Base-by-base conservation (phyloP, 2,329 filamentous ascomycete genomes). In the Microdochium trichocladiopsis region DNA sequence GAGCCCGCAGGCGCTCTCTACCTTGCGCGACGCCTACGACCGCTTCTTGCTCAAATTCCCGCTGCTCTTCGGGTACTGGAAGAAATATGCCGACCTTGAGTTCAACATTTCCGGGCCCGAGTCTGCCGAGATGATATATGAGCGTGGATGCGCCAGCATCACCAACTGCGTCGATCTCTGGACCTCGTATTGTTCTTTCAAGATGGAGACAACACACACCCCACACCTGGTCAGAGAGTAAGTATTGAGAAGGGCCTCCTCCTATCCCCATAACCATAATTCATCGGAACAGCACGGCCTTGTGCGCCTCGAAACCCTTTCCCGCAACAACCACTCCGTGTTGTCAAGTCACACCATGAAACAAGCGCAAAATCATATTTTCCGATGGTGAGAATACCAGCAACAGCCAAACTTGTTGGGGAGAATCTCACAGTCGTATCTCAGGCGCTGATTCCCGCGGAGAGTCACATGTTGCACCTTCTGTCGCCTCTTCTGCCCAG, bases 161-260 rank as follows among this genome's bases (percentile, higher is more conserved):
- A 87, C 88, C 52, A 90, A 89, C 66, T 97, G 93, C 33, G 92
- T 96, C 63, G 94, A 99, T 68, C 78, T 99, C 55, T 99, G 94
- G 94, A 88, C 90, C 51, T 92, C 95, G 64, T 99, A 96, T 75
- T 97, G 93, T 76, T 83, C 86, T 64, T 97, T 97, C 83, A 97
- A 97, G 72, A 91, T 94, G 75, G 91, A 97, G 69, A 97, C 94
- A 53, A 94, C 89, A 61, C 94, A 99, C 74, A 91, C 95, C 68
- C 82, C 90, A 63, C 89, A 95, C 68, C 81, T 95, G 72, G 95
- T 96, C 76, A 87, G 94, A 95, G 94, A 97, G 94, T 99, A 96
- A 97, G 94, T 97, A 81, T 76, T 72, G 67, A 71, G 73, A 75
- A 77, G 78, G 68, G 66, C 84, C 85, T 84, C 78, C 78, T 79